Base-by-base conservation (phyloP, 305 asterid genomes). In the Euphrasia arctica region DNA sequence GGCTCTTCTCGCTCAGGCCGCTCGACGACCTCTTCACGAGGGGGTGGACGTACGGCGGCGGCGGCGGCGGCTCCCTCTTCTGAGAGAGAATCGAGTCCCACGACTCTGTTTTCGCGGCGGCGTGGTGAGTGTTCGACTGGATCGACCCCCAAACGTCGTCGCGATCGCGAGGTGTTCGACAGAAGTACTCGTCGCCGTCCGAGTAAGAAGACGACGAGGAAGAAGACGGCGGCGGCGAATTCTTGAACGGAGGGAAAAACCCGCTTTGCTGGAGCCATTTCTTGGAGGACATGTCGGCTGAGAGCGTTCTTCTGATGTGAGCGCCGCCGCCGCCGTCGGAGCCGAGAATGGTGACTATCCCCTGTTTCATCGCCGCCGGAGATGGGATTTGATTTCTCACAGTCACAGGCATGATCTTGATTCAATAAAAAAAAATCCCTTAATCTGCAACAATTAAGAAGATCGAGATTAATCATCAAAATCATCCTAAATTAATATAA, bases 241-340 rank as follows among this genome's bases (percentile, higher is more conserved):
- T 79, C 29, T 82, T 84, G 27, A 49, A 76, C 57, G 11, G 83
- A 75, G 28, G 68, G 41, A 49, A 72, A 29, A 80, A 74, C 13
- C 86, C 88, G 54, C 80, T 82, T 15, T 80, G 77, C 22, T 75
- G 34, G 5, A 82, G 83, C 91, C 91, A 85, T 73, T 78, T 80
- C 75, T 69, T 78, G 66, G 91, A 85, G 14, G 91, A 85, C 91
- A 85, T 85, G 39, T 85, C 91, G 58, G 91, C 86, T 6, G 91
- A 85, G 57, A 85, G 88, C 0, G 91, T 85, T 67, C 84, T 80
- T 45, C 88, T 63, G 0, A 85, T 68, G 6, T 39, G 45, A 9
- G 12, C 27, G 57, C 61, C 2, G 68, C 58, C 56, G 64, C 82
- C 87, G 66, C 70, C 50, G 64, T 82, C 87, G 12, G 84, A 73